Percentiles rank a stretch among this genome's conserved stretches.
These are phyloP conservation scores for Podospora australis DNA, from an alignment of 495 filamentous ascomycete genomes.

Conservation along the genomic window DNA sequence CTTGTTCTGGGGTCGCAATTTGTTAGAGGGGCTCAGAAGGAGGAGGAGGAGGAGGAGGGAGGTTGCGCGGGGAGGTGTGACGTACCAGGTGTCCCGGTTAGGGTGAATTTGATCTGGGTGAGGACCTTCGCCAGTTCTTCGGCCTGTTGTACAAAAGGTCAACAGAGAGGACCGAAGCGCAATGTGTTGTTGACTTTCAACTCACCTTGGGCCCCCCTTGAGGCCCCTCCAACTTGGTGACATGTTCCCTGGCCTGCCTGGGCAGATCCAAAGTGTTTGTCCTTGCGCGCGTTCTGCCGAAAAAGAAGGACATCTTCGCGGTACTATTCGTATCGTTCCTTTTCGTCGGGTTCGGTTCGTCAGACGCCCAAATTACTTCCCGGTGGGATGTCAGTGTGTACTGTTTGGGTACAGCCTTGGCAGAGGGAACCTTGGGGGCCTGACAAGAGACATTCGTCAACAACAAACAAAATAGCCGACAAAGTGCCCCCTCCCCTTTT, in stretches of 20 bases:
- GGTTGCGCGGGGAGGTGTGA: too few species aligned
- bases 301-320: constrained; percentile 80
- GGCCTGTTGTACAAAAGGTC: constrained; percentile 34
- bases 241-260: constrained; percentile 49
- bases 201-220: constrained; percentile 45
- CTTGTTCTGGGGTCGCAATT: constrained; percentile 54
- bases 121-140: constrained; percentile 61
- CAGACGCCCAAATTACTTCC: too few species aligned
- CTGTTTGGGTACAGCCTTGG: too few species aligned
- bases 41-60: constrained; percentile 1
- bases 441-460: too few species aligned
- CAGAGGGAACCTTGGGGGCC: too few species aligned
- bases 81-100: constrained; percentile 77
- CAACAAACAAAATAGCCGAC: too few species aligned
- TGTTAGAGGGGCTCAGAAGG: not conserved
- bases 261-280: constrained; percentile 47
- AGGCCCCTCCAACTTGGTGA: constrained; percentile 48
- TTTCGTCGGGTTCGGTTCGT: too few species aligned
- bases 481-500: too few species aligned
- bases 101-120: constrained; percentile 72
- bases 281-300: constrained; percentile 60
- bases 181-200: constrained; percentile 8
- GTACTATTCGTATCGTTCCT: too few species aligned
- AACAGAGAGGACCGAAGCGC: not conserved
- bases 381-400: too few species aligned